Evolutionary conservation across 768 basidiomycete genomes (phyloP), one percentile per base, ranked within the genome.

Genomic region (Lentinula boryana): DNA sequence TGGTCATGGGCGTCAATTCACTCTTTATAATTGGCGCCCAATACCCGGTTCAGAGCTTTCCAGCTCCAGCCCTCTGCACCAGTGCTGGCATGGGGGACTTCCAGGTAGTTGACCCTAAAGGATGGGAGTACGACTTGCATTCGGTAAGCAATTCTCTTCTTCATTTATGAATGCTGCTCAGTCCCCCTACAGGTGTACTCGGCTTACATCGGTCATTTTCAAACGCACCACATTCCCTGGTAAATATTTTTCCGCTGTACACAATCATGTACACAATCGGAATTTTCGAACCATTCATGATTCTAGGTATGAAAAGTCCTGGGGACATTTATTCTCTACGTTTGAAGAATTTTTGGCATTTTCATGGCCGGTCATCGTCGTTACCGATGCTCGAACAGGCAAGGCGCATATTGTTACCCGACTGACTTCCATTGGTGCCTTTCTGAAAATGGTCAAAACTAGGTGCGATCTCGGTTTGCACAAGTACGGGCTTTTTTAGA

Each of bases 401-500:
- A 80, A 80, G 63, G 84, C 89, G 0, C 91, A 93, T 70, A 87
- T 93, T 58, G 89, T 89, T 23, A 92, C 90, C n/a, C 82, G 88
- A 51, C 72, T 84, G 63, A 85, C 78, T 3, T 87, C 87, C 35
- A 78, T 93, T 52, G 80, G 82, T 4, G 85, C 89, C 1, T 93
- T 93, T 66, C 71, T 91, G 52, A 89, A 87, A 74, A 93, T 93
- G 91, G 85, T 93, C 67, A 89, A 89, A 74, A 89, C 88, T 2
- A 81, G 90, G 88, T 85, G 63, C 16, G 66, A 56, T 40, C 2
- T 23, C 4, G 1, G 8, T 27, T 27, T 8, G 27, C 18, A 63
- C 18, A 32, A 35, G 56, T 53, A 21, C 8, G 31, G 16, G 7
- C 38, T 57, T 50, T 50, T 43, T 43, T 27, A 23, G 31, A 23